Evolutionary conservation across 192 early-diverging fungal genomes (phyloP), one percentile per base, ranked within the genome.

Genomic region (Phycomyces blakesleeanus): DNA sequence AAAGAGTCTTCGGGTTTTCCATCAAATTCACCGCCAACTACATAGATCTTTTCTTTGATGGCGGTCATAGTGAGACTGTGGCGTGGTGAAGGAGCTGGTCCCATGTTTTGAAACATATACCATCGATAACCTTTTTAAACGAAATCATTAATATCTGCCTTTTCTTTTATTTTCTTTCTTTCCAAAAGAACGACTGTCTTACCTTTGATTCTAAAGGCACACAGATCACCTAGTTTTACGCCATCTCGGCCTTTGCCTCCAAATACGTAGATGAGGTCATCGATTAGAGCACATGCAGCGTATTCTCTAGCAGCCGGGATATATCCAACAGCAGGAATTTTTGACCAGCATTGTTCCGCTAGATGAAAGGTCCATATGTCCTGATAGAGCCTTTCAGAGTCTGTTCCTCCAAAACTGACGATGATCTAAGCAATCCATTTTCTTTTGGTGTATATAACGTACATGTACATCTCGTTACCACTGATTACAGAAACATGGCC

Each of bases 311-410:
- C 64, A 15, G 60, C 15, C n/a, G 83, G 83, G n/a, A 80, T 66
- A 55, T 63, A 68, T 2, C 81, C 77, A 15, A 59, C 67, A 12
- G 74, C 76, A 8, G 71, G 57, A 41, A 85, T 62, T 16, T 72
- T 57, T 8, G 68, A 57, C 83, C 83, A 85, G 7, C 39, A 26
- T 24, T 81, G 76, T 9, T 59, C 69, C 16, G 72, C 57, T 8
- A 74, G 68, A 40, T 83, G 77, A 61, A 73, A 85, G n/a, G 70
- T 74, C 83, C 83, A 85, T 41, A 79, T 74, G 61, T 85, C 83
- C 57, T 85, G 81, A 40, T 75, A 81, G 21, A 75, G 73, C 49
- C 55, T 65, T 27, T 81, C 63, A 41, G 76, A 77, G 59, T 85
- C 79, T 10, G 75, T 74, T 18, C 83, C 83, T 66, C 83, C 83